Evolutionary conservation across 129 eudicot genomes (phyloP).

Genomic region (Heracleum sosnowskyi): DNA sequence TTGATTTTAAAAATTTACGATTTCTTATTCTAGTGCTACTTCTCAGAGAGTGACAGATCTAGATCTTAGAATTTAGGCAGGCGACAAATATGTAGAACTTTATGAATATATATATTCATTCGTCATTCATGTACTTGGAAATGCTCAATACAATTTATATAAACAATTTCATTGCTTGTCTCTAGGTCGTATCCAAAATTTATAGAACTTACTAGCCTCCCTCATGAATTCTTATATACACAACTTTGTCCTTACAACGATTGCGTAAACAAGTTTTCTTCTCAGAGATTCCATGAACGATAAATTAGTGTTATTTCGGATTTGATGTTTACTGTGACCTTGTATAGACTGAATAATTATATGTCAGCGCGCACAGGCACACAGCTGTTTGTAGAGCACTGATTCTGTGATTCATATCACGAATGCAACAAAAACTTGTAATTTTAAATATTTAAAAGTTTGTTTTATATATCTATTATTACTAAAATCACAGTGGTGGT

Average conservation of each 20-base stretch:
- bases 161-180: background rate
- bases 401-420: no score
- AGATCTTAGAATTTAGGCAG: conserved; percentile 13
- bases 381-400: no score
- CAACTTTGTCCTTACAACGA: background rate
- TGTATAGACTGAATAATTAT: no score
- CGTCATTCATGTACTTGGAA: background rate
- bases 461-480: no score
- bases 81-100: background rate
- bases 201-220: background rate
- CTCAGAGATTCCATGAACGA: background rate
- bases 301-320: no score
- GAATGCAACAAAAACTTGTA: no score
- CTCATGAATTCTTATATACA: background rate
- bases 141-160: background rate
- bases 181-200: background rate
- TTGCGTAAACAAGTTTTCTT: background rate
- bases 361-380: no score
- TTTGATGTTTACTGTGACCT: background rate
- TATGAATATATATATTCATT: background rate
- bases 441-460: no score
- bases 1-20: background rate
- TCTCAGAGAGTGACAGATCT: conserved; percentile 3
- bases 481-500: no score
- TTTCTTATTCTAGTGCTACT: background rate